phyloP scores from a whole-genome alignment of 2,329 filamentous ascomycete genomes.

The Massarina eburnea region DNA sequence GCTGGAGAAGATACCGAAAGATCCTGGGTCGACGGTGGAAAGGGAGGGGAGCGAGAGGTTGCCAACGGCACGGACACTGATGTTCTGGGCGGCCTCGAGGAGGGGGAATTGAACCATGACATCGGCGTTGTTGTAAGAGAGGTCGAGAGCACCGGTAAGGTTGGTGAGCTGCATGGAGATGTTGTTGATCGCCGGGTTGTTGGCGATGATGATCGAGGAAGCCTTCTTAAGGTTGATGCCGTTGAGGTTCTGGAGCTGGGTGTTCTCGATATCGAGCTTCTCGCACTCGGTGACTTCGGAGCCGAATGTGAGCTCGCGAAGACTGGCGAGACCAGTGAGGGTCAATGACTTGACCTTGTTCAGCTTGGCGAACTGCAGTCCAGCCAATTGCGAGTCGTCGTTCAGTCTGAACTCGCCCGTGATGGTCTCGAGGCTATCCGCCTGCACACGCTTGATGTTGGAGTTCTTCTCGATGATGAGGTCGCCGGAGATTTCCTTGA shows the following conservation, averaged over 20 bases:
- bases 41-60: conserved; percentile 74
- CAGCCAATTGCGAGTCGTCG: conserved; percentile 68
- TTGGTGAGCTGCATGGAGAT: conserved; percentile 79
- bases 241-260: conserved; percentile 73
- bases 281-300: conserved; percentile 67
- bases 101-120: conserved; percentile 75
- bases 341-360: conserved; percentile 66
- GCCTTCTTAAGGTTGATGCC: conserved; percentile 80
- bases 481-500: conserved; percentile 60
- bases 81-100: conserved; percentile 75
- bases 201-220: conserved; percentile 73
- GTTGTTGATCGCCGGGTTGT: conserved; percentile 76
- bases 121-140: conserved; percentile 77
- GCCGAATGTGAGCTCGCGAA: conserved; percentile 62
- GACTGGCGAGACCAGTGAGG: conserved; percentile 70
- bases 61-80: conserved; percentile 80
- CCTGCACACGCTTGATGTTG: conserved; percentile 65
- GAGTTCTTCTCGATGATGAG: conserved; percentile 57
- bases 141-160: conserved; percentile 68
- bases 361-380: conserved; percentile 67
- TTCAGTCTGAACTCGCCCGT: conserved; percentile 69
- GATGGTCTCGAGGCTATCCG: conserved; percentile 64
- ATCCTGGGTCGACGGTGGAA: conserved; percentile 66
- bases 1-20: conserved; percentile 84
- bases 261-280: conserved; percentile 79